Conservation (phyloP, 148 eudicot genomes). For the Chenopodium suecicum region DNA sequence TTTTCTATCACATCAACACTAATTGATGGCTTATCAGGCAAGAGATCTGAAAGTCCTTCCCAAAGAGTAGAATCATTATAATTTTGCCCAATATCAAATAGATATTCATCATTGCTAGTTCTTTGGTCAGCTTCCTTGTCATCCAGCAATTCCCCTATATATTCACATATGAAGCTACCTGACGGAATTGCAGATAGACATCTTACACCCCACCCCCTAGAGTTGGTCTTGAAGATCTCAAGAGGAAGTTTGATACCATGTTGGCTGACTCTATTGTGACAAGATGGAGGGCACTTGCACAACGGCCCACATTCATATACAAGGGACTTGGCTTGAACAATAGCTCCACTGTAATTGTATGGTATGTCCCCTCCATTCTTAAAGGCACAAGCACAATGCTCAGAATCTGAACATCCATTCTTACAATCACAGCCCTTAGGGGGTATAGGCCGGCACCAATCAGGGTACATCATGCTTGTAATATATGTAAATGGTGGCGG, state of each 20-base stretch:
- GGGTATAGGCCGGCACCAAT: slow-evolving; percentile 46
- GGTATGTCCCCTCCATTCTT: slow-evolving; percentile 85
- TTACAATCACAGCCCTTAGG: slow-evolving; percentile 64
- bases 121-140: slow-evolving; percentile 85
- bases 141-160: slow-evolving; percentile 82
- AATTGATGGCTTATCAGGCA: slow-evolving; percentile 28
- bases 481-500: slow-evolving; percentile 69
- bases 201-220: slow-evolving; percentile 94
- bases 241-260: slow-evolving; percentile 71
- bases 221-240: slow-evolving; percentile 79
- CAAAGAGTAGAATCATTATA: slow-evolving; percentile 43
- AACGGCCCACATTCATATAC: slow-evolving; percentile 90
- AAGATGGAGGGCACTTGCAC: slow-evolving; percentile 78
- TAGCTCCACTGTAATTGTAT: slow-evolving; percentile 64
- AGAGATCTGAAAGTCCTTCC: slow-evolving; percentile 36
- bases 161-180: slow-evolving; percentile 92
- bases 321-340: slow-evolving; percentile 70
- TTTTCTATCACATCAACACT: slow-evolving; percentile 36
- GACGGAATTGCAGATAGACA: slow-evolving; percentile 68
- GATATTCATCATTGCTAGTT: slow-evolving; percentile 67
- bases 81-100: slow-evolving; percentile 89
- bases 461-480: slow-evolving; percentile 61
- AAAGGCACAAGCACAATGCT: slow-evolving; percentile 56
- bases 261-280: slow-evolving; percentile 80
- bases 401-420: slow-evolving; percentile 62